A percentile compares a stretch with the other conserved stretches of the same genome.
phyloP scores from a whole-genome alignment of 805 yeast genomes.

The Candida sithepensis region DNA sequence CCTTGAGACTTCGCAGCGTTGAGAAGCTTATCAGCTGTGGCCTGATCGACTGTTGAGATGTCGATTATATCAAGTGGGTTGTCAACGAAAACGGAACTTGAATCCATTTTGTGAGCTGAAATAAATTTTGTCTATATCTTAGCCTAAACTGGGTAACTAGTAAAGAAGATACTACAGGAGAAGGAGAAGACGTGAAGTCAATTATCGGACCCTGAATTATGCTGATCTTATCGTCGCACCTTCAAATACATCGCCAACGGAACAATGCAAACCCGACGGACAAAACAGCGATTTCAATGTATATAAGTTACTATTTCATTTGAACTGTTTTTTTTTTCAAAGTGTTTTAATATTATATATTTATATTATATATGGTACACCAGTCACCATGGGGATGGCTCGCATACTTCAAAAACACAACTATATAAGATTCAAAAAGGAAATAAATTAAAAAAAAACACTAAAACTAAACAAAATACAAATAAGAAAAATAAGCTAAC shows the following conservation, averaged over 20 bases:
- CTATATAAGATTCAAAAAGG: slow-evolving; percentile 2
- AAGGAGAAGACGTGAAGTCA: too few relatives aligned
- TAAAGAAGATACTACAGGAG: too few relatives aligned
- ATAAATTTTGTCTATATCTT: too few relatives aligned
- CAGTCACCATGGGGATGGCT: neutral
- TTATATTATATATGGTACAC: neutral
- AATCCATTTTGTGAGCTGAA: neutral
- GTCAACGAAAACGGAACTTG: slow-evolving; percentile 45
- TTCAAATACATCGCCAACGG: too few relatives aligned
- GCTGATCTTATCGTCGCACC: too few relatives aligned
- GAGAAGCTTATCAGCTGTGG: slow-evolving; percentile 37
- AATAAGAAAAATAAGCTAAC: neutral
- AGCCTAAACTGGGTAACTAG: too few relatives aligned
- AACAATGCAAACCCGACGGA: too few relatives aligned
- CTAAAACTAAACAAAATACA: slow-evolving; percentile 1
- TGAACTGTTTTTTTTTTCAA: too few relatives aligned
- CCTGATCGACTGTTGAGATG: slow-evolving; percentile 28
- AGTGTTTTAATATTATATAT: slow-evolving; percentile 2
- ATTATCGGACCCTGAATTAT: too few relatives aligned
- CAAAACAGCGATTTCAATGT: too few relatives aligned
- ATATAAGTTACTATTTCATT: too few relatives aligned
- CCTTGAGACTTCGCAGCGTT: slow-evolving; percentile 50
- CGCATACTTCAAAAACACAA: neutral
- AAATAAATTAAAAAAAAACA: slow-evolving; percentile 1
- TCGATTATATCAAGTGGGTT: slow-evolving; percentile 47